These are phyloP conservation scores for Malbranchea zuffiana DNA, from an alignment of 2,329 filamentous ascomycete genomes.

Conservation along the genomic window DNA sequence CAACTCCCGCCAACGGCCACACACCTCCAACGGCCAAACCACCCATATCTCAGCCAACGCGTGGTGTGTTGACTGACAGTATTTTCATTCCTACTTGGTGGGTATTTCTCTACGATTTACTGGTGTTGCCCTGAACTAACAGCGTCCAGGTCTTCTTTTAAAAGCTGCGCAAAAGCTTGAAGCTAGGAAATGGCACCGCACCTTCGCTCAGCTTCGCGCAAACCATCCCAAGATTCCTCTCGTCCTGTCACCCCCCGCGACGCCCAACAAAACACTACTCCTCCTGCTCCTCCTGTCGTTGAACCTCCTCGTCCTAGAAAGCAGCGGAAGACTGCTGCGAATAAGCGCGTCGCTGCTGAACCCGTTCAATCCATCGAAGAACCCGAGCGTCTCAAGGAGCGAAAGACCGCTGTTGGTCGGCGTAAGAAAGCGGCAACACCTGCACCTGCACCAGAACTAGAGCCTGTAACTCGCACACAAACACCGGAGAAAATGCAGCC, in stretches of 20 bases:
- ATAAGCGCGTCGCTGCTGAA: conserved; percentile 7
- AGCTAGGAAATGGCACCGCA: conserved; percentile 25
- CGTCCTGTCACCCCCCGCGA: conserved; percentile 25
- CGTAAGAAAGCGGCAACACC: too few relatives aligned
- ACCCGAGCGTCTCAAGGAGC: conserved; percentile 12
- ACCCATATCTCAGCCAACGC: conserved; percentile 24
- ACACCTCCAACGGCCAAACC: conserved; percentile 24
- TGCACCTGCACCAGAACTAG: too few relatives aligned
- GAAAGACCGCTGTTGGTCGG: conserved; percentile 10
- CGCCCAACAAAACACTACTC: conserved; percentile 17
- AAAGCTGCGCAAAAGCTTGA: conserved; percentile 11
- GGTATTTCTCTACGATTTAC: conserved; percentile 13
- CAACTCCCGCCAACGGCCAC: conserved; percentile 12
- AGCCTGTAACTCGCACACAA: too few relatives aligned
- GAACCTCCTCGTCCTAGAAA: conserved; percentile 25
- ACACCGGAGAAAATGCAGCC: too few relatives aligned
- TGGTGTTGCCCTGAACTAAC: conserved; percentile 19
- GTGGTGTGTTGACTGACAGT: conserved; percentile 22
- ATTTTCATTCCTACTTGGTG: conserved; percentile 19
- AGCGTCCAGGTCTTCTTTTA: conserved; percentile 15
- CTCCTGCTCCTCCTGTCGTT: conserved; percentile 19
- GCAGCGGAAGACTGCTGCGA: conserved; percentile 23
- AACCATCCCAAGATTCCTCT: conserved; percentile 21
- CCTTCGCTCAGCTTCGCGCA: conserved; percentile 26
- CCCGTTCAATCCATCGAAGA: conserved; percentile 12